A percentile compares a stretch with the other conserved stretches of the same genome.
These are phyloP conservation scores for Citrullus amarus DNA, from an alignment of 306 rosid species.

Conservation along the genomic window DNA sequence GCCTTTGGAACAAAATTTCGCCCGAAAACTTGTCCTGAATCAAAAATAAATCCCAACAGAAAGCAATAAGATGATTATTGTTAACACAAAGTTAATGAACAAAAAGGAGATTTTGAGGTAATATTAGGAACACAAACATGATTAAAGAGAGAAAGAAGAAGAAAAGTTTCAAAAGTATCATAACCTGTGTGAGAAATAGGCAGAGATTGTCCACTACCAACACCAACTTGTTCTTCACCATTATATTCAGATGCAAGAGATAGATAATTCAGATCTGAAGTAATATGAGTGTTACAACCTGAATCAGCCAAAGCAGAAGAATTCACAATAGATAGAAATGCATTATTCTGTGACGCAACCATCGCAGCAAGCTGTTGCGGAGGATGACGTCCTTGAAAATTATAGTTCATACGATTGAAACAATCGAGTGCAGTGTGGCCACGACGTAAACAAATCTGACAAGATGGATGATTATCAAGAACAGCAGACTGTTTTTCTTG, in stretches of 20 bases:
- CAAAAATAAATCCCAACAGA: background rate
- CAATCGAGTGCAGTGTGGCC: background rate
- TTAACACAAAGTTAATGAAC: background rate
- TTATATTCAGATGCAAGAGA: background rate
- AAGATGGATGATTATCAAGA: background rate
- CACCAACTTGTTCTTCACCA: background rate
- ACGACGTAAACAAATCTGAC: background rate
- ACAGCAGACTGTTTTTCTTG: background rate
- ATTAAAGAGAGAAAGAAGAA: background rate
- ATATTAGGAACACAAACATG: background rate
- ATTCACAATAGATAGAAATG: background rate
- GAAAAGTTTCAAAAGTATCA: background rate
- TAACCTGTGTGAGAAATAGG: background rate
- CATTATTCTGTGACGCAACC: background rate
- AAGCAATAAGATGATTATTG: background rate
- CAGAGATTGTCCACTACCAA: background rate
- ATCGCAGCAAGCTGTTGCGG: background rate
- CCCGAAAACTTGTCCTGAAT: background rate
- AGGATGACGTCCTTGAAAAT: background rate
- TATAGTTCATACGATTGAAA: slow-evolving; percentile 2
- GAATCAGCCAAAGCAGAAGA: background rate
- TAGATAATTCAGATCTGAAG: background rate
- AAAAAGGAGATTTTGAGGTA: background rate
- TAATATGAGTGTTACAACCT: background rate
- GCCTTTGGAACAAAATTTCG: background rate